Evolutionary conservation across 1,284 basidiomycete species (phyloP).

Genomic region (Anthracocystis panici-leucophaei): DNA sequence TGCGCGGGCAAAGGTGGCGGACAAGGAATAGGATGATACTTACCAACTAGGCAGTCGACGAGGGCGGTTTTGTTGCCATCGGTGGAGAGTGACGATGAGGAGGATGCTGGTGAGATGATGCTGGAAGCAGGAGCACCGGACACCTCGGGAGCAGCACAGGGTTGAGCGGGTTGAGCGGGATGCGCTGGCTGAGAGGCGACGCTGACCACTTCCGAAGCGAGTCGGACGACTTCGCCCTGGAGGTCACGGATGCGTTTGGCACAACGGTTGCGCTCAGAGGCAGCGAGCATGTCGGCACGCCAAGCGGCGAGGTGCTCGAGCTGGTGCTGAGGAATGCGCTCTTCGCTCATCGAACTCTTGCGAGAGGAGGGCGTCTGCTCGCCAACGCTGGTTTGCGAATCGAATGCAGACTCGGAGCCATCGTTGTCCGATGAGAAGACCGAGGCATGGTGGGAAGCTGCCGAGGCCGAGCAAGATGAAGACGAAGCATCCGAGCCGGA

Average conservation of each 20-base stretch:
- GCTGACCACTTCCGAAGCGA: constrained; percentile 34
- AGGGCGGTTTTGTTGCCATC: constrained; percentile 44
- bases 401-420: constrained; percentile 23
- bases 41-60: constrained; percentile 61
- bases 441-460: constrained; percentile 45
- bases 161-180: constrained; percentile 7
- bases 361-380: constrained; percentile 42
- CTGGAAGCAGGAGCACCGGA: constrained; percentile 13
- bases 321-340: constrained; percentile 16
- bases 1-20: neutral
- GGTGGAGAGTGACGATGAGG: constrained; percentile 30
- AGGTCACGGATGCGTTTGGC: constrained; percentile 44
- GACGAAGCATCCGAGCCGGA: constrained; percentile 48
- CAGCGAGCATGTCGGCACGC: constrained; percentile 32
- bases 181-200: constrained; percentile 16
- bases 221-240: constrained; percentile 34
- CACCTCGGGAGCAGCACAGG: neutral
- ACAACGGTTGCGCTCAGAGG: constrained; percentile 26
- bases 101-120: constrained; percentile 26
- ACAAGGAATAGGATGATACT: constrained; percentile 25
- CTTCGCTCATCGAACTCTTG: constrained; percentile 37
- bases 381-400: constrained; percentile 38
- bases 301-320: constrained; percentile 35
- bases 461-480: constrained; percentile 35
- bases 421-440: constrained; percentile 48